A percentile compares a stretch with the other conserved stretches of the same genome.
Evolutionary conservation across 129 eudicot genomes (phyloP).

Genomic region (Arctium lappa): DNA sequence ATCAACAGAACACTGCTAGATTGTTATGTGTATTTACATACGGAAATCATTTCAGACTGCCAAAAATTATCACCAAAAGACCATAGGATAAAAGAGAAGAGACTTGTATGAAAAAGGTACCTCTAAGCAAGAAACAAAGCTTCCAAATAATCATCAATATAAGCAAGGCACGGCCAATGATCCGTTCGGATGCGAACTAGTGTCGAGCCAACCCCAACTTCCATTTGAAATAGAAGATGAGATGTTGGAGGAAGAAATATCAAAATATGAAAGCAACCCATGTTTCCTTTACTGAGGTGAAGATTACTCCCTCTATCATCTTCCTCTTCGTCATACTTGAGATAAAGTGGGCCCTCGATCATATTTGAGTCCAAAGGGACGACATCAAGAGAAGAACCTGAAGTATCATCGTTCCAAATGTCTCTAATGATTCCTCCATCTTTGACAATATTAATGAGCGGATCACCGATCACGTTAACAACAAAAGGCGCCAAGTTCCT

Average conservation of each 20-base stretch:
- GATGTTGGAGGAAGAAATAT: constrained; percentile 91
- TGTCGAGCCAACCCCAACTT: constrained; percentile 69
- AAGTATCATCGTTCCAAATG: constrained; percentile 46
- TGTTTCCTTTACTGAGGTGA: constrained; percentile 40
- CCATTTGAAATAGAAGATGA: constrained; percentile 92
- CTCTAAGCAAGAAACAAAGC: constrained; percentile 56
- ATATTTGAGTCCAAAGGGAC: constrained; percentile 30
- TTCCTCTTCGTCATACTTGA: constrained; percentile 64
- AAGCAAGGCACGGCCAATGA: constrained; percentile 99
- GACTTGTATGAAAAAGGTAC: constrained; percentile 4
- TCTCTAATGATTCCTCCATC: constrained; percentile 64
- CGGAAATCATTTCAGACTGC: not conserved
- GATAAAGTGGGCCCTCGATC: constrained; percentile 64
- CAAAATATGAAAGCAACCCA: constrained; percentile 72
- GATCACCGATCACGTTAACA: constrained; percentile 77
- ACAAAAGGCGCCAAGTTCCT: constrained; percentile 62
- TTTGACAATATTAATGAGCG: constrained; percentile 65
- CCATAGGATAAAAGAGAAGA: not conserved
- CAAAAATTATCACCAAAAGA: not conserved
- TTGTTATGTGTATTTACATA: not conserved
- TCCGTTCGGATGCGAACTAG: constrained; percentile 89
- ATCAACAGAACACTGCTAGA: not conserved
- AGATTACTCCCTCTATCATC: constrained; percentile 42
- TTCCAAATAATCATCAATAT: constrained; percentile 90
- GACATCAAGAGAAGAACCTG: constrained; percentile 45